Conservation (phyloP, 2,329 filamentous ascomycete species). For the Nemania serpens region DNA sequence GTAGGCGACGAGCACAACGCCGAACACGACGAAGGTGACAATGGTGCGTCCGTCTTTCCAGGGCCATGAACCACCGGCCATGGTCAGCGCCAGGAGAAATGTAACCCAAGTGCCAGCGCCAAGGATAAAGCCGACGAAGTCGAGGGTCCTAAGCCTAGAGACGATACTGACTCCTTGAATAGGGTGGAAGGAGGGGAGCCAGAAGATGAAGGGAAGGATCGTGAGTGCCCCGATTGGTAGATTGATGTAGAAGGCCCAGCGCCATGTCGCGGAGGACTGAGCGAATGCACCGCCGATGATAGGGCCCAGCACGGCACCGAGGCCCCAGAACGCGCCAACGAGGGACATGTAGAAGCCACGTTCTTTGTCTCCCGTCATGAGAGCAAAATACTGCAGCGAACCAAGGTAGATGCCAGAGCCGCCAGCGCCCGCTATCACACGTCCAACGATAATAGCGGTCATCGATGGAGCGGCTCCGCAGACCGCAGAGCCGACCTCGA, state of each 20-base stretch:
- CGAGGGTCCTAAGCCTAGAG: conserved; percentile 47
- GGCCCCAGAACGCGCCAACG: conserved; percentile 42
- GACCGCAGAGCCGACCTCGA: conserved; percentile 41
- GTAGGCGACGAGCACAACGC: conserved; percentile 4
- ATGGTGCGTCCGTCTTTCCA: conserved; percentile 15
- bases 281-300: conserved; percentile 53
- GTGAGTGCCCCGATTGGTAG: conserved; percentile 36
- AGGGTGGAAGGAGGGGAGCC: conserved; percentile 32
- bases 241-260: conserved; percentile 62
- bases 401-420: conserved; percentile 37
- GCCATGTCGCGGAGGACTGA: conserved; percentile 49
- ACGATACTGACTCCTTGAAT: conserved; percentile 43
- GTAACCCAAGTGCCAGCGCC: conserved; percentile 5
- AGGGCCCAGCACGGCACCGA: conserved; percentile 47
- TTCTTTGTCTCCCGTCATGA: conserved; percentile 39
- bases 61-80: conserved; percentile 10
- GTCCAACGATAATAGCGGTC: conserved; percentile 34
- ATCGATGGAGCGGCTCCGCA: conserved; percentile 41
- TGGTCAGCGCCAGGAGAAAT: conserved; percentile 7
- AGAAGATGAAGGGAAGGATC: conserved; percentile 44
- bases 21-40: conserved; percentile 7
- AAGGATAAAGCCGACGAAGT: conserved; percentile 35
- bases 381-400: conserved; percentile 37
- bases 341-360: conserved; percentile 41
- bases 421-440: conserved; percentile 19